Percentiles rank a stretch among this genome's conserved stretches.
phyloP scores from a whole-genome alignment of 148 eudicot genomes.

The Amaranthus hypochondriacus region DNA sequence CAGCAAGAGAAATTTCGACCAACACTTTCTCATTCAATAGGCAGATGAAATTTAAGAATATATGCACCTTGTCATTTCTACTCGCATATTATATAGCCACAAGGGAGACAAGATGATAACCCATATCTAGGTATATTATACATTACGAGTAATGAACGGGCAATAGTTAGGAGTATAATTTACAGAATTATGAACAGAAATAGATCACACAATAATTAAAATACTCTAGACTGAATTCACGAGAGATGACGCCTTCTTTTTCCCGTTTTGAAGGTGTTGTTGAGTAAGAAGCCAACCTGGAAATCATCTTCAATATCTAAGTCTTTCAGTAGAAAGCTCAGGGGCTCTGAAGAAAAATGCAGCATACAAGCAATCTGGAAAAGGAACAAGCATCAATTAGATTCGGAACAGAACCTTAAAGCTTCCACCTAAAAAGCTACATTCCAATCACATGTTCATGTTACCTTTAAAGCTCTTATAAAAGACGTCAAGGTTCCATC shows the following conservation, averaged over 20 bases:
- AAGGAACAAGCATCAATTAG: constrained; percentile 13
- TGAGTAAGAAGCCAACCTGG: constrained; percentile 40
- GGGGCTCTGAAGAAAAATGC: constrained; percentile 60
- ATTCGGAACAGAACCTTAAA: constrained; percentile 8
- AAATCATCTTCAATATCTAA: constrained; percentile 37
- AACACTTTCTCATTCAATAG: not conserved
- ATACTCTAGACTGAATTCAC: not conserved
- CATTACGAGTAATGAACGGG: not conserved
- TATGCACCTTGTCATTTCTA: not conserved
- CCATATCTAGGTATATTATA: constrained; percentile 9
- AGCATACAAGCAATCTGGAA: constrained; percentile 68
- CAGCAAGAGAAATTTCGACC: not conserved
- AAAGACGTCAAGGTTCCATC: constrained; percentile 88
- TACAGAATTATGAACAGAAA: not conserved
- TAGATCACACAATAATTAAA: not conserved
- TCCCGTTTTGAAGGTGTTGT: not conserved
- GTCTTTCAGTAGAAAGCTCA: constrained; percentile 51
- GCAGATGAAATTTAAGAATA: no score
- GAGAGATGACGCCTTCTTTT: not conserved
- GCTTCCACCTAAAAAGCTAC: constrained; percentile 1
- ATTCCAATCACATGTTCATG: not conserved
- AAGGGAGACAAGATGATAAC: not conserved
- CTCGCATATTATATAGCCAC: not conserved
- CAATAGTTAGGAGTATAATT: not conserved
- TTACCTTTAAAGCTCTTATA: constrained; percentile 79